Conservation (phyloP, 1,284 basidiomycete genomes). For the Rhizoctonia solani region DNA sequence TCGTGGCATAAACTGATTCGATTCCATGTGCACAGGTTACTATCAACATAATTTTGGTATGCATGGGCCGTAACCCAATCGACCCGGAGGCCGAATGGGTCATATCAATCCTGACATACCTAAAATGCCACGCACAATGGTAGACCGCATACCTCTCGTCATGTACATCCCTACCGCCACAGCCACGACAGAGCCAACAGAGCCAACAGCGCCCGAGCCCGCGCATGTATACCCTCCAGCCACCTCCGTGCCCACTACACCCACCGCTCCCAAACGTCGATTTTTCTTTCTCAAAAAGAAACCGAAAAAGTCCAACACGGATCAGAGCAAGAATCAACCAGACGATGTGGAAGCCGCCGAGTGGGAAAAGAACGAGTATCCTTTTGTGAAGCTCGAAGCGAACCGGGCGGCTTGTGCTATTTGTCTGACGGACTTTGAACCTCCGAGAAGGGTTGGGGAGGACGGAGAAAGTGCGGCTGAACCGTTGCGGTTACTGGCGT, state of each 20-base stretch:
- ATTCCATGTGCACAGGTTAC: conserved; percentile 54
- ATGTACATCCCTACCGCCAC: conserved; percentile 60
- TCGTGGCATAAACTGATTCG: no score
- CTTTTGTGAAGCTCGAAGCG: conserved; percentile 71
- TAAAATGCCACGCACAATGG: conserved; percentile 66
- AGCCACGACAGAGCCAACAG: conserved; percentile 21
- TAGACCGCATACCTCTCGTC: conserved; percentile 77
- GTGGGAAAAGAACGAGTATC: conserved; percentile 59
- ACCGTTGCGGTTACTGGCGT: conserved; percentile 68
- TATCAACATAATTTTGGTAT: conserved; percentile 71
- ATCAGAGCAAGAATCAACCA: conserved; percentile 43
- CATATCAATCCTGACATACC: conserved; percentile 75
- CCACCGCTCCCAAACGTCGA: conserved; percentile 48
- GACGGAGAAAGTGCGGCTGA: conserved; percentile 63
- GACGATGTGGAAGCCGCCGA: conserved; percentile 50
- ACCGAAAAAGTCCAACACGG: conserved; percentile 39
- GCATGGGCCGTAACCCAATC: conserved; percentile 63
- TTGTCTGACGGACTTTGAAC: conserved; percentile 79
- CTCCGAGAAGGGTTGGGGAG: conserved; percentile 62
- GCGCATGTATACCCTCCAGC: no score
- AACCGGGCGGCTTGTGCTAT: conserved; percentile 81
- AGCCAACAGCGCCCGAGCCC: no score
- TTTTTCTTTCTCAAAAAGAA: conserved; percentile 38
- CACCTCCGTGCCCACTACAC: conserved; percentile 48
- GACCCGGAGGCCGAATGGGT: conserved; percentile 38